phyloP scores from a whole-genome alignment of 2,329 filamentous ascomycete genomes.

The Pezicula carpinea region DNA sequence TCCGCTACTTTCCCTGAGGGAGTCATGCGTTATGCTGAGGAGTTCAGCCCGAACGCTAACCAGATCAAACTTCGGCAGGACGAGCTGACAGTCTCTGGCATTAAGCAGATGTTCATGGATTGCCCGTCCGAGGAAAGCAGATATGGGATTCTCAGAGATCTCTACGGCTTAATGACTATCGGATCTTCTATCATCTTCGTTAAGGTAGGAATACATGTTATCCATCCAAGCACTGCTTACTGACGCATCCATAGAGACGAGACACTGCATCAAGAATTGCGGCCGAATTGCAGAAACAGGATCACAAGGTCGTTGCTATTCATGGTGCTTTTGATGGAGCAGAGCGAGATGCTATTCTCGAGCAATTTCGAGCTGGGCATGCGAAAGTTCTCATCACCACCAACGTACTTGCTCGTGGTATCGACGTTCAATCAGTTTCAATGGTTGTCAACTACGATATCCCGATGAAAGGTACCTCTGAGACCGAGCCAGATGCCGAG shows the following conservation, averaged over 20 bases:
- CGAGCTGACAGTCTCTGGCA: constrained; percentile 92
- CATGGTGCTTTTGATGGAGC: constrained; percentile 82
- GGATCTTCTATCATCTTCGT: constrained; percentile 98
- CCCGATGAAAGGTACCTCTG: constrained; percentile 68
- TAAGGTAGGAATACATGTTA: constrained; percentile 52
- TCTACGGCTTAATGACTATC: constrained; percentile 95
- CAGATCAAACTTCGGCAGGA: constrained; percentile 83
- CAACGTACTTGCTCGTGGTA: constrained; percentile 92
- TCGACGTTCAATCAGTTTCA: constrained; percentile 88
- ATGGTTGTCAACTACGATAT: constrained; percentile 99
- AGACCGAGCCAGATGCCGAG: constrained; percentile 82
- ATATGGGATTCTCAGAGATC: constrained; percentile 81
- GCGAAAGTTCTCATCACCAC: constrained; percentile 98
- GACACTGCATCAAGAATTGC: constrained; percentile 83
- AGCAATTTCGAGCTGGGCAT: constrained; percentile 78
- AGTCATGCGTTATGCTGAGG: constrained; percentile 76
- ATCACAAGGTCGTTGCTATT: constrained; percentile 85
- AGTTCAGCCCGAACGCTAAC: constrained; percentile 83
- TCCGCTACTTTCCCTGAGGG: constrained; percentile 93
- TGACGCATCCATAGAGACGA: constrained; percentile 56
- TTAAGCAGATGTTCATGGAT: constrained; percentile 97
- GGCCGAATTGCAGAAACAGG: constrained; percentile 78
- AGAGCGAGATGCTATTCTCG: constrained; percentile 78
- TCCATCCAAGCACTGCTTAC: background rate
- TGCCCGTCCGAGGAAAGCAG: constrained; percentile 79